Percentiles rank a stretch among this genome's conserved stretches.
phyloP scores from a whole-genome alignment of 1,284 basidiomycete genomes.

The Irpex sp. region DNA sequence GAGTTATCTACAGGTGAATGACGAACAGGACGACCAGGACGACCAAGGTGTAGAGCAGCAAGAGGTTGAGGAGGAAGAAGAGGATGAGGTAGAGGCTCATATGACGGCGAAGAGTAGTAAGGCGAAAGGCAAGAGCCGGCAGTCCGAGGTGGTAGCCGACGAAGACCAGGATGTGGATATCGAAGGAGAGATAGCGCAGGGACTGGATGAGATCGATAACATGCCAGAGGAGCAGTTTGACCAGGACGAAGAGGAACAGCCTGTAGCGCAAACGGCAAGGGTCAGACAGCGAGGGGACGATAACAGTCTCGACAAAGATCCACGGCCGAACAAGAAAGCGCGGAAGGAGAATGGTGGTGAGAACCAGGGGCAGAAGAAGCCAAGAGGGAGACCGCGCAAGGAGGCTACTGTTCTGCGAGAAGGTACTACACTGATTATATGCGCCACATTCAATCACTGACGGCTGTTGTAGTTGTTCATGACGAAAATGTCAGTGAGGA shows the following conservation, averaged over 20 bases:
- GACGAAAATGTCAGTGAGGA: conserved; percentile 20
- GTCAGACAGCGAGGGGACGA: conserved; percentile 13
- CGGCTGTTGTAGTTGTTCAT: conserved; percentile 11
- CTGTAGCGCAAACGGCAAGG: conserved; percentile 1
- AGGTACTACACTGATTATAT: conserved; percentile 16
- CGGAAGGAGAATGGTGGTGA: conserved; percentile 20
- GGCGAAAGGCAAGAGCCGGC: not conserved
- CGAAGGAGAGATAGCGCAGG: conserved; percentile 5
- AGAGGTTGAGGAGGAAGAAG: conserved; percentile 25
- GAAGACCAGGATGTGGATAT: not conserved
- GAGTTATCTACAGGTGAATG: conserved; percentile 40
- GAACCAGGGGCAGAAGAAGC: conserved; percentile 16
- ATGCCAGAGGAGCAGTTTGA: conserved; percentile 18
- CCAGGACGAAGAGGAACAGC: conserved; percentile 15
- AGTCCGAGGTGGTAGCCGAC: not conserved
- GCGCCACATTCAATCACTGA: not conserved
- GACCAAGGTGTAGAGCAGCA: conserved; percentile 23
- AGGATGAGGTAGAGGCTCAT: conserved; percentile 14
- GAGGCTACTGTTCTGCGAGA: conserved; percentile 22
- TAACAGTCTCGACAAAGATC: conserved; percentile 16
- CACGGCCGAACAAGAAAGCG: conserved; percentile 21
- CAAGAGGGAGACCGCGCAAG: conserved; percentile 21
- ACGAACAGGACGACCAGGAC: conserved; percentile 37
- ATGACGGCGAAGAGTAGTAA: conserved; percentile 2
- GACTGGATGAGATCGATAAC: conserved; percentile 10